Conservation (phyloP, 805 yeast species). For the Lipomyces mesembrius region DNA sequence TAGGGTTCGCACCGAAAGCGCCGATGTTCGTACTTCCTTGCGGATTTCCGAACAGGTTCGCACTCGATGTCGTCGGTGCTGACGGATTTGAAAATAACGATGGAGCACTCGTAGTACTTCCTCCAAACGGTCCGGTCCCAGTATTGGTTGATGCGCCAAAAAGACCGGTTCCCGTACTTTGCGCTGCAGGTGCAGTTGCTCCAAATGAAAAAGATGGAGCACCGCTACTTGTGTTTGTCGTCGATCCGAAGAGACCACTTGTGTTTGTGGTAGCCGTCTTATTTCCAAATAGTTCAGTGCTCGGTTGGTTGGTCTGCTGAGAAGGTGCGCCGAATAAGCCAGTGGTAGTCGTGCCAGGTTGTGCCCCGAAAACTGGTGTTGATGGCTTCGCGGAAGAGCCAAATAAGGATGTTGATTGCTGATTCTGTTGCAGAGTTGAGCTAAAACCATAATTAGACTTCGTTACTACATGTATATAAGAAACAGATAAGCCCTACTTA, state of each 20-base stretch:
- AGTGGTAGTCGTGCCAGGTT: slow-evolving; percentile 2
- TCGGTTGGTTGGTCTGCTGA: slow-evolving; percentile 9
- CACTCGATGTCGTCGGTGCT: neutral
- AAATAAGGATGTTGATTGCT: slow-evolving; percentile 20
- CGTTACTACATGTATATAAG: neutral
- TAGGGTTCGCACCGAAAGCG: neutral
- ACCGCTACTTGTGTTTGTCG: neutral
- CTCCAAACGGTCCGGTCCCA: slow-evolving; percentile 8
- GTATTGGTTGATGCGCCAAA: slow-evolving; percentile 9
- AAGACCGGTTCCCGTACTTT: neutral
- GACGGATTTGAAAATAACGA: slow-evolving; percentile 11
- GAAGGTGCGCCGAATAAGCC: slow-evolving; percentile 8
- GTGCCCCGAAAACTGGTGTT: slow-evolving; percentile 16
- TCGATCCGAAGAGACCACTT: slow-evolving; percentile 16
- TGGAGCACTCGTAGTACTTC: slow-evolving; percentile 12
- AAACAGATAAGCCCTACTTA: neutral
- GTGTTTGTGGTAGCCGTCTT: slow-evolving; percentile 1
- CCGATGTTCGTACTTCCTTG: slow-evolving; percentile 3
- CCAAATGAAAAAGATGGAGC: slow-evolving; percentile 4
- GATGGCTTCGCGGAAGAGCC: slow-evolving; percentile 24
- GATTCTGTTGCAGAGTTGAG: slow-evolving; percentile 17
- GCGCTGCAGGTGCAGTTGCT: slow-evolving; percentile 1
- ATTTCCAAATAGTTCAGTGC: slow-evolving; percentile 22
- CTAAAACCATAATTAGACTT: neutral
- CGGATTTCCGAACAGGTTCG: slow-evolving; percentile 10